A percentile compares a stretch with the other conserved stretches of the same genome.
Evolutionary conservation across 228 moss, liverwort and hornwort genomes (phyloP).

Genomic region (Sphagnum fallax): DNA sequence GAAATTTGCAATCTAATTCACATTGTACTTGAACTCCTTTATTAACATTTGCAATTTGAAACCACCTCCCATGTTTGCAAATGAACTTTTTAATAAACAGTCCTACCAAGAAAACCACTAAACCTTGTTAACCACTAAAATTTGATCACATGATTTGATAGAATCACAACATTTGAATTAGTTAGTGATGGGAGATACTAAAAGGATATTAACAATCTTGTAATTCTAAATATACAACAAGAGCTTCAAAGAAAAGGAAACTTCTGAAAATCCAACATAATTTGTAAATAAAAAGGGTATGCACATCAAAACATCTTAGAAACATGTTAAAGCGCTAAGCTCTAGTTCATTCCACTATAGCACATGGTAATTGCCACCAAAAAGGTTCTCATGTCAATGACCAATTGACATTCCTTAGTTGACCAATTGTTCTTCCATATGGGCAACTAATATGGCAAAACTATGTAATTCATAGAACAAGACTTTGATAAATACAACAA

Average conservation of each 20-base stretch:
- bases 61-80: too few species aligned
- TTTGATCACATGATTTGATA: too few species aligned
- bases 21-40: conserved; percentile 63
- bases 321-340: conserved; percentile 87
- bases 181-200: too few species aligned
- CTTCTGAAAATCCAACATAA: too few species aligned
- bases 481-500: not conserved
- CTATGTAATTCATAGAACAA: conserved; percentile 12
- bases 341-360: conserved; percentile 90
- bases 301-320: conserved; percentile 83
- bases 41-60: conserved; percentile 33
- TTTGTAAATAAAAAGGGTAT: not conserved
- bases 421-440: conserved; percentile 11
- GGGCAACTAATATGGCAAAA: conserved; percentile 12
- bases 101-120: too few species aligned
- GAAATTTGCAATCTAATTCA: conserved; percentile 80
- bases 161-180: too few species aligned
- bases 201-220: not conserved
- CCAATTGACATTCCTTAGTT: conserved; percentile 11
- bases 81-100: too few species aligned
- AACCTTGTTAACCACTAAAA: not conserved
- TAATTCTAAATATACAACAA: too few species aligned
- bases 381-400: too few species aligned
- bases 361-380: conserved; percentile 79
- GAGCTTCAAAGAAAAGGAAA: not conserved